These are phyloP conservation scores for Ceratocystis harringtonii DNA, from an alignment of 2,329 filamentous ascomycete genomes.

Conservation along the genomic window DNA sequence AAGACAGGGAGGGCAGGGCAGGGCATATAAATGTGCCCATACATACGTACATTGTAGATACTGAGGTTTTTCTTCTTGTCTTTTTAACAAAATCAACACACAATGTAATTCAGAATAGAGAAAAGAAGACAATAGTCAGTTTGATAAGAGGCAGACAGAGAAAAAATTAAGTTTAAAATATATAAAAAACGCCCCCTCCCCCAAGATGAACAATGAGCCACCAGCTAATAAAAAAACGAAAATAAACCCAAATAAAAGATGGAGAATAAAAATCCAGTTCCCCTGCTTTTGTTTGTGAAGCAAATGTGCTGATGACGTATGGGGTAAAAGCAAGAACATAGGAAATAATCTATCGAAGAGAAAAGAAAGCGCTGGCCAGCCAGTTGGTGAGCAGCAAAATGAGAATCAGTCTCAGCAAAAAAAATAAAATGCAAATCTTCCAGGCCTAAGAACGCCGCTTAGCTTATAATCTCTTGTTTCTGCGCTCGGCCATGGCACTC, in stretches of 20 bases:
- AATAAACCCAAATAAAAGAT: too few relatives aligned
- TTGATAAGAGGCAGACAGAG: neutral
- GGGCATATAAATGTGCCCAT: too few relatives aligned
- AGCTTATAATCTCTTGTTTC: conserved; percentile 3
- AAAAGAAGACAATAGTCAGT: neutral
- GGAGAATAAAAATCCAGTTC: too few relatives aligned
- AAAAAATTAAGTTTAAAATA: neutral
- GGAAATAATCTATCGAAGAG: conserved; percentile 7
- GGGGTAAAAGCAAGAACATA: neutral
- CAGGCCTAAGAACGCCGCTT: neutral
- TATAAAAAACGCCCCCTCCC: conserved; percentile 1
- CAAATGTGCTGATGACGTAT: too few relatives aligned
- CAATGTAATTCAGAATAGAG: too few relatives aligned
- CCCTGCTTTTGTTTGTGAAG: too few relatives aligned
- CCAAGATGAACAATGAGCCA: too few relatives aligned
- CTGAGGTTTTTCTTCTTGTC: too few relatives aligned
- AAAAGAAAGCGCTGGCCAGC: neutral
- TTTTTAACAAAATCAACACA: too few relatives aligned
- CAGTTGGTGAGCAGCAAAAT: neutral
- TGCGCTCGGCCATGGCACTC: neutral
- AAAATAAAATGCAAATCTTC: neutral
- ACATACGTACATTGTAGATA: too few relatives aligned
- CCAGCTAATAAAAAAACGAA: too few relatives aligned
- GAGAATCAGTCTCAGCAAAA: neutral
- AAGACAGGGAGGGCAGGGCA: too few relatives aligned